These are phyloP conservation scores for Pythium graminicola DNA, from an alignment of 352 stramenopile genomes.

Conservation along the genomic window DNA sequence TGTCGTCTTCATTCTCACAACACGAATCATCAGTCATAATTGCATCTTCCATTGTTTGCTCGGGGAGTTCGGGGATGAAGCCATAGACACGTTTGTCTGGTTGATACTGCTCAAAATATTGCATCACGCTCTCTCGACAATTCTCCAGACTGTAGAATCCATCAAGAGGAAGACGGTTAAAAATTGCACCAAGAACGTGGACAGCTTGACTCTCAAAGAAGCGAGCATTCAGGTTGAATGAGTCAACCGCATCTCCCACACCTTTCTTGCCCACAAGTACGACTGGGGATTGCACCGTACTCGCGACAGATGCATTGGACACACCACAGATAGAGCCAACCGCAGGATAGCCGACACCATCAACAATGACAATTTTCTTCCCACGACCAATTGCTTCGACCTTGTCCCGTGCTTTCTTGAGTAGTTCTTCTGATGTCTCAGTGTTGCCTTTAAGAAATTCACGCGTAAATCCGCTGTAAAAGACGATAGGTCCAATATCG, in stretches of 20 bases:
- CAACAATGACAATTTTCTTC: conserved; percentile 93
- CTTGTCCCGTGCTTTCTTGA: conserved; percentile 73
- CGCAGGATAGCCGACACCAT: conserved; percentile 96
- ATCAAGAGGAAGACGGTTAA: conserved; percentile 90
- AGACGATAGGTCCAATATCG: conserved; percentile 93
- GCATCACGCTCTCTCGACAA: conserved; percentile 80
- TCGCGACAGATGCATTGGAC: conserved; percentile 67
- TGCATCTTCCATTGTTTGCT: conserved; percentile 6
- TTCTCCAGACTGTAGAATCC: conserved; percentile 95
- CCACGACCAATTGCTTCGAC: conserved; percentile 84
- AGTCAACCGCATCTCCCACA: conserved; percentile 97
- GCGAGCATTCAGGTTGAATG: conserved; percentile 95
- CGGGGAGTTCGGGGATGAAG: conserved; percentile 71
- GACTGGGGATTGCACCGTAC: conserved; percentile 67
- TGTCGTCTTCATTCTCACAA: neutral
- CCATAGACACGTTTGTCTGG: conserved; percentile 66
- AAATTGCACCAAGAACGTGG: conserved; percentile 93
- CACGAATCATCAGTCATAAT: conserved; percentile 18
- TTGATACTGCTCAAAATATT: conserved; percentile 89
- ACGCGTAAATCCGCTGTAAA: conserved; percentile 96
- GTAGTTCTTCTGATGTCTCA: conserved; percentile 70
- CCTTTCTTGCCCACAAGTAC: conserved; percentile 93
- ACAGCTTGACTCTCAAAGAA: conserved; percentile 92
- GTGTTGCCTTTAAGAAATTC: conserved; percentile 93
- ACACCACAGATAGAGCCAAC: conserved; percentile 78